Conservation (phyloP, 129 eudicot species). For the Apium graveolens region DNA sequence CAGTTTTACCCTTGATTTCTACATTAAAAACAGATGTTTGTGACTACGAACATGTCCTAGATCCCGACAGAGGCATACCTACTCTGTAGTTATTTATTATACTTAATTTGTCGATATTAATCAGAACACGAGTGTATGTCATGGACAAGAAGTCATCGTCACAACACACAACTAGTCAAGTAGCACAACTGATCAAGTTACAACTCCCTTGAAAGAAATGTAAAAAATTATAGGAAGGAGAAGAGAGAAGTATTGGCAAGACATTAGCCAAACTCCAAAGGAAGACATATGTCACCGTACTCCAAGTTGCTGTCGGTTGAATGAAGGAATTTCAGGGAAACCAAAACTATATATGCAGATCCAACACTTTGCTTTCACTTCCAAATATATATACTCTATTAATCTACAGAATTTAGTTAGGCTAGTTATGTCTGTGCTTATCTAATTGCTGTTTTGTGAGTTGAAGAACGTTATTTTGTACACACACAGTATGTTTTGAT, state of each 20-base stretch:
- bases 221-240: neutral
- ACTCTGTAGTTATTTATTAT: neutral
- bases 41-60: neutral
- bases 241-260: neutral
- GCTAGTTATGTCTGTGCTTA: neutral
- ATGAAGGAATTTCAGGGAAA: neutral
- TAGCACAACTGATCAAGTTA: neutral
- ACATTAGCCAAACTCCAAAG: neutral
- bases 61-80: neutral
- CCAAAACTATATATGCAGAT: neutral
- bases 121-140: neutral
- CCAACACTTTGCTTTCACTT: neutral
- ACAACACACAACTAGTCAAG: neutral
- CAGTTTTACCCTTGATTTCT: neutral
- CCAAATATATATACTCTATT: neutral
- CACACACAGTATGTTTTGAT: neutral
- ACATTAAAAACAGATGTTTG: too few species aligned
- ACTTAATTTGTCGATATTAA: neutral
- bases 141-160: neutral
- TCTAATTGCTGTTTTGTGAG: neutral
- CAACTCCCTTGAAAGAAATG: neutral
- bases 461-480: neutral
- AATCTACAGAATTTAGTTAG: neutral
- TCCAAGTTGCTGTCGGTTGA: neutral
- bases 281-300: slow-evolving; percentile 2